These are phyloP conservation scores for Hericium erinaceus DNA, from an alignment of 768 basidiomycete genomes.

Conservation along the genomic window DNA sequence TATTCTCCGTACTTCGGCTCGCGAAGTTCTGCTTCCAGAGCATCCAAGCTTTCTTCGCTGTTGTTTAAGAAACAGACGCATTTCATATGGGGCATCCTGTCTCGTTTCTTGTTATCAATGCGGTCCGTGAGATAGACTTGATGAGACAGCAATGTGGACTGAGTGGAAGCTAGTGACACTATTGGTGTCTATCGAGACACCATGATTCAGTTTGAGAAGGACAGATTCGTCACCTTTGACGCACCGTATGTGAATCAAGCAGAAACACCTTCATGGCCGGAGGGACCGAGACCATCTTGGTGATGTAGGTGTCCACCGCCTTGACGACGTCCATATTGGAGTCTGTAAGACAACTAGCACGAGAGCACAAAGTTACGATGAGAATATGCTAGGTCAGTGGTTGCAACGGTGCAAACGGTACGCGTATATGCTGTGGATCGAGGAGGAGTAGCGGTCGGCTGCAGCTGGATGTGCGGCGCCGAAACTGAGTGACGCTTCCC, in stretches of 20 bases:
- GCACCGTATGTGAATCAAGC: slow-evolving; percentile 87
- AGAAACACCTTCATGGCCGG: slow-evolving; percentile 92
- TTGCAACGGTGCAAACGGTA: no score
- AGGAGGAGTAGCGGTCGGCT: no score
- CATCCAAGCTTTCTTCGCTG: slow-evolving; percentile 72
- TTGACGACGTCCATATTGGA: slow-evolving; percentile 84
- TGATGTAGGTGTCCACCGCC: slow-evolving; percentile 89
- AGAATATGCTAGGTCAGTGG: no score
- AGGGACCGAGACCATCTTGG: slow-evolving; percentile 79
- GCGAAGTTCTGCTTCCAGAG: slow-evolving; percentile 72
- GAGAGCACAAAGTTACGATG: background rate
- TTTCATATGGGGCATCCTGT: slow-evolving; percentile 93
- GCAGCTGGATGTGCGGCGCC: background rate
- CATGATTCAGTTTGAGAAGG: background rate
- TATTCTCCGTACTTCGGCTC: slow-evolving; percentile 97
- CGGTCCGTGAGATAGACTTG: slow-evolving; percentile 98
- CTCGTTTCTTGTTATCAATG: slow-evolving; percentile 88
- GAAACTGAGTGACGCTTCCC: background rate
- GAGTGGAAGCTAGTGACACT: slow-evolving; percentile 88
- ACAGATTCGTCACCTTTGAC: slow-evolving; percentile 15
- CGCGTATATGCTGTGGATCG: no score
- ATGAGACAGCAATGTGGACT: slow-evolving; percentile 85
- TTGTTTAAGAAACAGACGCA: slow-evolving; percentile 91
- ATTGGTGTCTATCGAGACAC: slow-evolving; percentile 70
- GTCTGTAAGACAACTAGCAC: background rate